Evolutionary conservation across 441 rosid genomes (phyloP), one percentile per base, ranked within the genome.

Genomic region (Pelargonium fulgidum): DNA sequence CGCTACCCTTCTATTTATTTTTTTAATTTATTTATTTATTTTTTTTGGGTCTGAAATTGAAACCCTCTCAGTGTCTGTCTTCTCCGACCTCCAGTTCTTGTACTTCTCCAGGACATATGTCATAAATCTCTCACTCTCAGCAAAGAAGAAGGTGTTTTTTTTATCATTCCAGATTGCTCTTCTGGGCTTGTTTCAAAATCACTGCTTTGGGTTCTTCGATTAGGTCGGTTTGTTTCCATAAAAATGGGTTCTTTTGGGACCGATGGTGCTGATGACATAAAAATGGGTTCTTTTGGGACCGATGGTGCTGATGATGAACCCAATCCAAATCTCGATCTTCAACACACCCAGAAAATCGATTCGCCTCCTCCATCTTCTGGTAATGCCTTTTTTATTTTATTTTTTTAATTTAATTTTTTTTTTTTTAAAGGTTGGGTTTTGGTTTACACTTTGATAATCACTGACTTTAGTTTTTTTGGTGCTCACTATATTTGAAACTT

Each of bases 231-330:
- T 42, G 61, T 29, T 59, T 19, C 68, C 69, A 62, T 58, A 64
- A 9, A 65, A 36, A 85, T 92, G 98, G 81, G 76, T 59, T 70
- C 86, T 69, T 68, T 70, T 26, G 81, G 72, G 39, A 79, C n/a
- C n/a, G n/a, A n/a, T n/a, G n/a, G n/a, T n/a, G n/a, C n/a, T n/a
- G n/a, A n/a, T n/a, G n/a, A n/a, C n/a, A n/a, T n/a, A n/a, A n/a
- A n/a, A n/a, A n/a, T n/a, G n/a, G n/a, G n/a, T n/a, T n/a, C n/a
- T n/a, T n/a, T 64, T 42, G 64, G 7, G 11, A 72, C 39, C 11
- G 74, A 58, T 13, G 73, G 41, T 13, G 74, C 62, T 63, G 63
- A 67, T 48, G 64, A 41, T 50, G 68, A 61, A 17, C 61, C 79
- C 52, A 41, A 39, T 47, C 50, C 65, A 42, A 59, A 61, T 22